phyloP scores from a whole-genome alignment of 2,329 filamentous ascomycete species.

The Colletotrichum shisoi region DNA sequence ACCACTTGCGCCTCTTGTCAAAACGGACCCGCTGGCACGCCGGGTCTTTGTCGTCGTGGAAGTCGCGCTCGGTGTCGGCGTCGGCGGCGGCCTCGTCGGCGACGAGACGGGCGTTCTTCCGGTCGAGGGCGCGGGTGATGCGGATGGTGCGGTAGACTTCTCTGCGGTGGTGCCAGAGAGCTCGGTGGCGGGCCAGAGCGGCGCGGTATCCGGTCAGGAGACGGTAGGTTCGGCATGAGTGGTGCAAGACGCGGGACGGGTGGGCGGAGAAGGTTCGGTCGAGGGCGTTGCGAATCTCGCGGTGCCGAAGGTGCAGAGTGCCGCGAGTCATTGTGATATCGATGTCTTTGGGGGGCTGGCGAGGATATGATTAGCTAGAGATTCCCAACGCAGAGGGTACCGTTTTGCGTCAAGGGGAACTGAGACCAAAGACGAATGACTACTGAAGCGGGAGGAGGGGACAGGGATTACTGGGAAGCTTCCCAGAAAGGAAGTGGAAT shows the following conservation, averaged over 20 bases:
- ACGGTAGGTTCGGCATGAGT: not conserved
- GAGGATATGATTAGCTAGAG: not conserved
- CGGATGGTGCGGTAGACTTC: not conserved
- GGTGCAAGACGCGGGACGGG: not conserved
- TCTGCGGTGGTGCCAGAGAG: not conserved
- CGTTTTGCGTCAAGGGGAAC: too few relatives aligned
- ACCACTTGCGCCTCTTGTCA: not conserved
- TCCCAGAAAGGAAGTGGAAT: not conserved
- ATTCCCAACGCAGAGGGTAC: too few relatives aligned
- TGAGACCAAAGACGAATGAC: too few relatives aligned
- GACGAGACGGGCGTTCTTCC: not conserved
- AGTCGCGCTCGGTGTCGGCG: not conserved
- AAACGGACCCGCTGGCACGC: not conserved
- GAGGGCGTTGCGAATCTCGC: conserved; percentile 4
- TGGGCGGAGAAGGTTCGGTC: not conserved
- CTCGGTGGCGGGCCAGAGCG: not conserved
- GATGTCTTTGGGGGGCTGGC: not conserved
- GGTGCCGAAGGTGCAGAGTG: conserved; percentile 4
- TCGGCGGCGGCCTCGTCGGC: not conserved
- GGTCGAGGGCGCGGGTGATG: not conserved
- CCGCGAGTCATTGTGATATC: conserved; percentile 10
- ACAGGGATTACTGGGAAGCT: too few relatives aligned
- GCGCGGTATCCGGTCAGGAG: not conserved
- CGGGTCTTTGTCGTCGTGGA: too few relatives aligned
- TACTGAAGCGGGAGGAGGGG: too few relatives aligned